Evolutionary conservation across 1,284 basidiomycete genomes (phyloP), one percentile per base, ranked within the genome.

Genomic region (Cryptococcus amylolentus): DNA sequence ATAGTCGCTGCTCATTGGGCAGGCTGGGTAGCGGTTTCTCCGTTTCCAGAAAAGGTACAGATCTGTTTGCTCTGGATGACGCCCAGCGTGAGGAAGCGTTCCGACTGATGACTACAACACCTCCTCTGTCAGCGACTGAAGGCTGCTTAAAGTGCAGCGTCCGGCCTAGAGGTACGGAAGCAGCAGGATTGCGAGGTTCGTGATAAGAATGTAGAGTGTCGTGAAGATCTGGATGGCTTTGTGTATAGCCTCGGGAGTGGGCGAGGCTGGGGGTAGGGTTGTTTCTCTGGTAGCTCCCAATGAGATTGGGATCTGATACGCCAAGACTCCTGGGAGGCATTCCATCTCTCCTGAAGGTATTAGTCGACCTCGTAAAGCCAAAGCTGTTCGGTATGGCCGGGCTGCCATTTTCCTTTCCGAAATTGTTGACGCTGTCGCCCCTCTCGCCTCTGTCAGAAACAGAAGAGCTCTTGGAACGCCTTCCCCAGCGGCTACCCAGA

Each of bases 1-100:
- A 52, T n/a, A 58, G 43, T 7, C 16, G 23, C 4, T 56, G 54
- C 1, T 62, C 55, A n/a, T 40, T 13, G 5, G 67, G 69, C 18
- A 66, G 46, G 28, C 55, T 38, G 26, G 67, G 69, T 0, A 71
- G 55, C 8, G 69, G 66, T 54, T 68, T 69, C 5, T 61, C 61
- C 23, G 68, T 38, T 39, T 69, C 60, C 18, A 64, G 18, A 5
- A 51, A 56, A 5, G 48, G 37, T 20, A 48, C 49, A 2, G 62
- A 45, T 31, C 38, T 44, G 23, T 51, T 56, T 1, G 58, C 56
- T 5, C 51, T 46, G 14, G 23, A 42, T 13, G 37, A 31, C 27
- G 52, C 53, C 7, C 37, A n/a, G 5, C 52, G 42, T 38, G 40
- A 49, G 14, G 51, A 31, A 5, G 54, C n/a, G 6, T 56, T 35